Base-by-base conservation (phyloP, 2,329 filamentous ascomycete species). In the Epichloe festucae region DNA sequence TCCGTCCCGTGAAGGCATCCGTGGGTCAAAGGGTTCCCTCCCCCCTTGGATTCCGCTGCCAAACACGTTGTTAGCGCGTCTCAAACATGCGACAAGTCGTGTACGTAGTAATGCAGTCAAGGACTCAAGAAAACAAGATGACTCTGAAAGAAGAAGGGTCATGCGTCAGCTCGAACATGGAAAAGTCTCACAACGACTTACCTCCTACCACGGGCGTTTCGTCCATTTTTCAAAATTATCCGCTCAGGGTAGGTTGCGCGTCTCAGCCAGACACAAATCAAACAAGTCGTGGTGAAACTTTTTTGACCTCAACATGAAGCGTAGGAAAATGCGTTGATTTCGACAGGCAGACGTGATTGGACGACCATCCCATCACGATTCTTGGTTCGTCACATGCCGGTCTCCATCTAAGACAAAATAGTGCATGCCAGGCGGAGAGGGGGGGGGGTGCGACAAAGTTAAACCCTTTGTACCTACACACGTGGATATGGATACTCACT, bases 361-460 rank as follows among this genome's bases (percentile, higher is more conserved):
- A 49, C 48, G 23, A 7, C 23, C 40, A 36, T 36, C 15, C 19
- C 48, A 19, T 50, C 48, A 38, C 48, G 44, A 44, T 49, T 31
- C 46, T 49, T 10, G 23, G 36, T 35, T 50, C 34, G 34, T 50
- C 48, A 50, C 48, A 50, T 45, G 48, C 48, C 41, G 17, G 41
- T 31, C 41, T n/a, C 19, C 17, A 50, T 45, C 41, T 23, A 15
- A 44, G 48, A 50, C 48, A 44, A 21, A 15, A 45, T 15, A 11
- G 8, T 39, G 34, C 41, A 50, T 38, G 39, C 41, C 41, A 39
- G 34, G 15, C 14, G 36, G 36, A 6, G 5, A 17, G 17, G 17
- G 38, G 21, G 47, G 47, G 21, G 47, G 14, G 36, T 49, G 39
- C 38, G 40, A 49, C 31, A 44, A 36, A 19, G 23, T 15, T 23